Base-by-base conservation (phyloP, 164 flowering plant genomes). In the Chloranthus sessilifolius region DNA sequence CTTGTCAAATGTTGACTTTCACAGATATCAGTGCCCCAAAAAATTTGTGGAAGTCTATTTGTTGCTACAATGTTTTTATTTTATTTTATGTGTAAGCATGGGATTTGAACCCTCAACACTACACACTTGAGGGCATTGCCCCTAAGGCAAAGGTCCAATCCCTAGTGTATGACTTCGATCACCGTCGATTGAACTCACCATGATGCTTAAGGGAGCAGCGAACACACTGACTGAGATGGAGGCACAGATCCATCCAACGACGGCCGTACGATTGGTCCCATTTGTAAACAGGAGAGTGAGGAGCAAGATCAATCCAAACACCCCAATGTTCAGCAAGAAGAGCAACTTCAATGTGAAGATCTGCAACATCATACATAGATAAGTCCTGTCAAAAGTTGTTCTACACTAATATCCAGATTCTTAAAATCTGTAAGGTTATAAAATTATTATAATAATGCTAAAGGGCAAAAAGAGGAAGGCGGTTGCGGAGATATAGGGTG, bases 161-260 rank as follows among this genome's bases (percentile, higher is more conserved):
- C 1, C 6, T 5, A 39, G n/a, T 39, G 17, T 39, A 5, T 7
- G 7, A 7, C n/a, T n/a, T 5, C 14, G 5, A 14, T 8, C 43
- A 5, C 9, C 5, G 7, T 39, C 16, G 5, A 14, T n/a, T n/a
- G 5, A 15, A n/a, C 43, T 38, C 68, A 88, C 96, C 62, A 88
- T 82, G 61, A 81, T 67, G 53, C 82, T 72, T 3, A 88, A 80
- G 16, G 96, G 94, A 43, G 96, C 79, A 3, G 79, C 91, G 33
- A 71, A 88, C 10, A 83, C 88, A 38, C 71, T 47, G 22, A 79
- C 68, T 0, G 88, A 75, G 48, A 79, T 78, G 2, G 53, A 64
- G 0, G 83, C 79, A 35, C 84, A 74, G 17, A 79, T 73, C 90
- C 88, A 82, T 16, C 96, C 96, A 1, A 88, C 70, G 8, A 61